Conservation (phyloP, 2,329 filamentous ascomycete species). For the Botrytis squamosa region DNA sequence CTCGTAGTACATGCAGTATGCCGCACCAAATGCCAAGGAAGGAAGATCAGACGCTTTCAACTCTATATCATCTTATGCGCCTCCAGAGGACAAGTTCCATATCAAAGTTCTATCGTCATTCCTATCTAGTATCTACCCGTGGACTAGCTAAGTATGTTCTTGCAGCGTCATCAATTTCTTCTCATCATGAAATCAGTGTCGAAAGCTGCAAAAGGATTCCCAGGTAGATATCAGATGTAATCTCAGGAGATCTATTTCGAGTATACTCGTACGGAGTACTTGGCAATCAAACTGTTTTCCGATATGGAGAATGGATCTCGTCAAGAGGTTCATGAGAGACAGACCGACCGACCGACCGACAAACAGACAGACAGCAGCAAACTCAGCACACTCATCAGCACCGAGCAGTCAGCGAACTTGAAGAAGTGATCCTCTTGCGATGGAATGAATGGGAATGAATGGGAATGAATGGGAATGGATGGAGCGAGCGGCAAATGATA, state of each 20-base stretch:
- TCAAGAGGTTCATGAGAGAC: background rate
- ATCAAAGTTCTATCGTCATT: slow-evolving; percentile 1
- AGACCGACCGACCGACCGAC: too few relatives aligned
- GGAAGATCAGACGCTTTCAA: background rate
- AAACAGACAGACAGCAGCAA: background rate
- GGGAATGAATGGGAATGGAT: background rate
- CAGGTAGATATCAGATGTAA: background rate
- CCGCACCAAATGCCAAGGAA: background rate
- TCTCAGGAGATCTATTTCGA: background rate
- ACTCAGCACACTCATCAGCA: background rate
- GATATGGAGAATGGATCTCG: background rate
- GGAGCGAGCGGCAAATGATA: slow-evolving; percentile 6
- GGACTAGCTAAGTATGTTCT: background rate
- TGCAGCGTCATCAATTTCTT: background rate
- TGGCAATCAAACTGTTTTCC: background rate
- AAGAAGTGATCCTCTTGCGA: background rate
- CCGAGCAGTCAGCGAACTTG: background rate
- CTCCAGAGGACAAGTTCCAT: background rate
- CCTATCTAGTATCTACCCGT: background rate
- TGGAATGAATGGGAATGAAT: background rate
- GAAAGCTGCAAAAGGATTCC: background rate
- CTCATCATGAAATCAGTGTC: background rate
- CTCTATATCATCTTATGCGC: background rate
- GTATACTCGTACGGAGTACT: background rate
- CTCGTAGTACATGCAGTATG: background rate